These are phyloP conservation scores for Starmerella riodocensis DNA, from an alignment of 805 yeast genomes.

Conservation along the genomic window DNA sequence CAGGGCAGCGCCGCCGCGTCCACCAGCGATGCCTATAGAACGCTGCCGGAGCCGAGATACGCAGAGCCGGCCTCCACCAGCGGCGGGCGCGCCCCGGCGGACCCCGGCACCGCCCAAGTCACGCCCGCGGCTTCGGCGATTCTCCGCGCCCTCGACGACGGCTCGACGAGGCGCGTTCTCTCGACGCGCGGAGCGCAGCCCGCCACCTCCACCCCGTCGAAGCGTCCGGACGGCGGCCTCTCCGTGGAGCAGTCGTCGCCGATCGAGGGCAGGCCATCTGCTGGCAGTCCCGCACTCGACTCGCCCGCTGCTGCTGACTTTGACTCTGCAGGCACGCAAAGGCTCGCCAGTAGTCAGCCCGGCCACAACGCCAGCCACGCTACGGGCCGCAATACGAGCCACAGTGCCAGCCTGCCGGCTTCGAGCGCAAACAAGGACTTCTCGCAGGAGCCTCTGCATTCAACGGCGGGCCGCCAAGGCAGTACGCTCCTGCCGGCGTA, in stretches of 20 bases:
- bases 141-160: conserved; percentile 2
- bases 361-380: not conserved
- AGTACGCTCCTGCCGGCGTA: not conserved
- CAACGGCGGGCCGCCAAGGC: not conserved
- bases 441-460: not conserved
- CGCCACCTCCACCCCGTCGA: not conserved
- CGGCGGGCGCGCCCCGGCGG: not conserved
- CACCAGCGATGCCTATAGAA: not conserved
- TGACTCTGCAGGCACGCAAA: not conserved
- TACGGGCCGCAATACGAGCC: not conserved
- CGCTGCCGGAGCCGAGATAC: not conserved
- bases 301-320: not conserved
- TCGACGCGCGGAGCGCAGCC: not conserved
- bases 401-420: not conserved
- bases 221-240: not conserved
- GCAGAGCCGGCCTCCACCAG: not conserved
- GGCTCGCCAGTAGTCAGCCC: not conserved
- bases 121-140: conserved; percentile 7
- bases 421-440: not conserved
- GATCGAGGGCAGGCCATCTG: too few species aligned
- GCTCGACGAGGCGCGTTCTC: not conserved
- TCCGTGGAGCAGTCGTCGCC: too few species aligned
- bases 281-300: too few species aligned
- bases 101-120: not conserved
- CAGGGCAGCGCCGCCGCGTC: not conserved